Base-by-base conservation (phyloP, 1,139 yeast species). In the Neolecta irregularis region DNA sequence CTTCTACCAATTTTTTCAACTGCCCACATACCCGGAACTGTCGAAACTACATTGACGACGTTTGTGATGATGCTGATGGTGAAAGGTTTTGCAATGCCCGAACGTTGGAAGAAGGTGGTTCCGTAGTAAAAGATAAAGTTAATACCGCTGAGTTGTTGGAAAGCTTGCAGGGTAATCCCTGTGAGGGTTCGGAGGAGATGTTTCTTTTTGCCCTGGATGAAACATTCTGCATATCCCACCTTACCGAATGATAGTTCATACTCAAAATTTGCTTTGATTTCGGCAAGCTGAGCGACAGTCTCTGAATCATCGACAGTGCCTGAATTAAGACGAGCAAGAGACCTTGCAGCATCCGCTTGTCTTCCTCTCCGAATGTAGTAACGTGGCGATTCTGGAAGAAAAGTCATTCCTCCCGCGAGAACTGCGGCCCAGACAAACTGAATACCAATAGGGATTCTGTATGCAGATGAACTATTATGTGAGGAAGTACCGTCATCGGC, bases 341-440 rank as follows among this genome's bases (percentile, higher is more conserved):
- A 61, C 42, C 55, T 50, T 56, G 66, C n/a, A 22, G 88, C 91
- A 37, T 66, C 68, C 17, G 65, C 77, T 36, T 69, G 56, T 41
- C 58, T 58, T 43, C 64, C 70, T 35, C 54, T 59, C 43, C 71
- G 67, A 43, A 74, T 65, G 53, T 67, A 65, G 57, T 58, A 78
- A 59, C 92, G 68, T 47, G 92, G 85, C 28, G 88, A 72, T 57
- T 78, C 92, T 40, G 91, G 91, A 56, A 75, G 68, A 49, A 73
- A 60, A 34, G 64, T 46, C 70, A 76, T 69, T 53, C 79, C 88
- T 33, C 54, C 46, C 34, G 61, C 47, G 24, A 57, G 48, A 12
- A 62, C 45, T 42, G 57, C 38, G 12, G 66, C 64, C 65, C 65
- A 64, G 33, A 57, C 54, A 49, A 65, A 62, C 42, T 62, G 56